Evolutionary conservation across 1,139 yeast species (phyloP).

Genomic region (Candida pseudoviswanathii): DNA sequence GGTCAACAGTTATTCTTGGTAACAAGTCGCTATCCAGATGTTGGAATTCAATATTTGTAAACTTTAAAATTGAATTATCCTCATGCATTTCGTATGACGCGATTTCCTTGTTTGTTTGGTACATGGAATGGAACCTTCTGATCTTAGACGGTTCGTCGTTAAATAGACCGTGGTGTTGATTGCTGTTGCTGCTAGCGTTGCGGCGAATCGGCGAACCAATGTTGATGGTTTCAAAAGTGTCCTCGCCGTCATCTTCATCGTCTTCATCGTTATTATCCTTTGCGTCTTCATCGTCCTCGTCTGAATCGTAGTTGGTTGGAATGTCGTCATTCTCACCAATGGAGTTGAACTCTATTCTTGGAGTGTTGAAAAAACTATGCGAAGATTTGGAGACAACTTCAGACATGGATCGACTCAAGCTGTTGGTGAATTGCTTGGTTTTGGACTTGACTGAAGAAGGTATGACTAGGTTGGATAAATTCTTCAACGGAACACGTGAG

Average conservation of each 20-base stretch:
- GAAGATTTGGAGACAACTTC: slow-evolving; percentile 25
- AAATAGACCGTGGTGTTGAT: not conserved
- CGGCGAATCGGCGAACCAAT: slow-evolving; percentile 15
- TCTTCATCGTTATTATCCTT: slow-evolving; percentile 10
- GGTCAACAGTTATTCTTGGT: slow-evolving; percentile 71
- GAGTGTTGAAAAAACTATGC: slow-evolving; percentile 12
- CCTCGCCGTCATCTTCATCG: slow-evolving; percentile 19
- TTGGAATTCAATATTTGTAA: slow-evolving; percentile 44
- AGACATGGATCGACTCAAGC: slow-evolving; percentile 26
- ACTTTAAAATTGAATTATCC: slow-evolving; percentile 42
- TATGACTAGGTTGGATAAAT: slow-evolving; percentile 28
- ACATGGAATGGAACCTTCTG: slow-evolving; percentile 70
- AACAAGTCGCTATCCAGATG: slow-evolving; percentile 61
- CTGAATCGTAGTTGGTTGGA: slow-evolving; percentile 6
- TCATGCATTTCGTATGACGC: slow-evolving; percentile 27
- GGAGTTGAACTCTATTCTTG: slow-evolving; percentile 3
- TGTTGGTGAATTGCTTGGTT: slow-evolving; percentile 16
- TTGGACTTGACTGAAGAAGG: slow-evolving; percentile 19
- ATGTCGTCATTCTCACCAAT: slow-evolving; percentile 11
- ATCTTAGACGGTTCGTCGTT: slow-evolving; percentile 22
- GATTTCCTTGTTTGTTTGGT: slow-evolving; percentile 47
- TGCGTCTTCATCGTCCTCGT: slow-evolving; percentile 2
- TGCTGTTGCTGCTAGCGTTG: slow-evolving; percentile 7
- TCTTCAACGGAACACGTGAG: slow-evolving; percentile 28
- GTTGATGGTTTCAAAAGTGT: slow-evolving; percentile 19